Evolutionary conservation across 1,284 basidiomycete species (phyloP), one percentile per base, ranked within the genome.

Genomic region (Athelia sp.): DNA sequence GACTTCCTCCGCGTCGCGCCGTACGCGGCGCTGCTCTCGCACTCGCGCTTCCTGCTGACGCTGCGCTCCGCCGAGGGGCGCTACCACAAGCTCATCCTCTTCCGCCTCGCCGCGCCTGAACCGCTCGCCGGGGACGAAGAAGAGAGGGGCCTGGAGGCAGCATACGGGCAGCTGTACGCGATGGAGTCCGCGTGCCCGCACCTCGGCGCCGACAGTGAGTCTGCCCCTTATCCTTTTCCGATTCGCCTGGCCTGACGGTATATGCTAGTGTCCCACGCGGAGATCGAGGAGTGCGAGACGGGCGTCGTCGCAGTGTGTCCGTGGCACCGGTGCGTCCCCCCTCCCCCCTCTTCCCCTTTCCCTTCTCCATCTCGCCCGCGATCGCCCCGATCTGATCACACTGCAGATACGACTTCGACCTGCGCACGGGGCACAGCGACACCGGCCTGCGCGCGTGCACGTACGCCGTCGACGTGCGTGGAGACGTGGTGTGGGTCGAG

Each of bases 121-220:
- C n/a, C n/a, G n/a, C n/a, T n/a, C n/a, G n/a, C n/a, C 13, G 40
- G 51, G 21, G 52, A 52, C 4, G 43, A 53, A 23, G n/a, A 15
- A 11, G 36, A 9, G n/a, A 40, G 57, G 43, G 13, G 52, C 58
- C 26, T 48, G 23, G 23, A 55, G 54, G 42, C 31, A 52, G 6
- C 53, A 44, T 58, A 69, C 44, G 69, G 70, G 6, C 84, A 89
- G 59, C 71, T 90, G 9, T 93, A 91, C 62, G 85, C 82, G 42
- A 93, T 94, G 90, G 90, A 93, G 64, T 82, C 88, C 8, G 79
- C 78, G 10, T 93, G 91, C 61, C 90, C 90, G 0, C 91, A 93
- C 68, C 75, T 92, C 2, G 90, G 89, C 2, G 90, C 89, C 4
- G 89, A 92, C 46, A 75, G 36, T 40, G n/a, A 40, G 36, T 21